Conservation (phyloP, 1,139 yeast genomes). For the Zygosaccharomyces pseudobailii region DNA sequence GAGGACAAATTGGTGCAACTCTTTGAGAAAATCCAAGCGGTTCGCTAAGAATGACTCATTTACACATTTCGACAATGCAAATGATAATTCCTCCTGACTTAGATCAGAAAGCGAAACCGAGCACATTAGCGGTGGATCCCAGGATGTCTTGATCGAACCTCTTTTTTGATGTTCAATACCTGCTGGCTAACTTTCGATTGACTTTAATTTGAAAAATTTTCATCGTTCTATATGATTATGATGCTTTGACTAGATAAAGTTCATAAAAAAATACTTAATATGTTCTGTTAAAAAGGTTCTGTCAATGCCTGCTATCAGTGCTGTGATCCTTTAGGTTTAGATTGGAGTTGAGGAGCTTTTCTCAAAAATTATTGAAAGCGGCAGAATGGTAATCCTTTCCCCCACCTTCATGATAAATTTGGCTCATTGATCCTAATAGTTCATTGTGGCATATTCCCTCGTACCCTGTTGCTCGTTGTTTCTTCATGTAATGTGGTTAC, state of each 20-base stretch:
- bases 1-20: conserved; percentile 15
- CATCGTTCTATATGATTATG: conserved; percentile 13
- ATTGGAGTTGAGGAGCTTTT: too few relatives aligned
- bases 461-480: too few relatives aligned
- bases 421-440: conserved; percentile 32
- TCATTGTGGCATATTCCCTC: too few relatives aligned
- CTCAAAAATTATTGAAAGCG: too few relatives aligned
- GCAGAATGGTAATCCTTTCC: conserved; percentile 34
- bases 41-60: conserved; percentile 19
- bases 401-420: conserved; percentile 37
- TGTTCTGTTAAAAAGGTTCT: too few relatives aligned
- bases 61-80: conserved; percentile 17
- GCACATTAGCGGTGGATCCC: not conserved
- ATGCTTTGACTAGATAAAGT: not conserved
- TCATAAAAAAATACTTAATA: not conserved
- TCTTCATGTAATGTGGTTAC: conserved; percentile 23
- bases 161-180: not conserved
- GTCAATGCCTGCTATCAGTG: too few relatives aligned
- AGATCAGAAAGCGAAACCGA: not conserved
- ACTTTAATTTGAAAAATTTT: conserved; percentile 12
- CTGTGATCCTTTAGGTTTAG: too few relatives aligned
- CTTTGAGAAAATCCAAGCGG: conserved; percentile 21
- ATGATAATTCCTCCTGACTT: conserved; percentile 23
- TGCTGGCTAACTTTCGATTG: not conserved
- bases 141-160: not conserved